Evolutionary conservation across 495 filamentous ascomycete genomes (phyloP), one percentile per base, ranked within the genome.

Genomic region (Bombardia bombarda): DNA sequence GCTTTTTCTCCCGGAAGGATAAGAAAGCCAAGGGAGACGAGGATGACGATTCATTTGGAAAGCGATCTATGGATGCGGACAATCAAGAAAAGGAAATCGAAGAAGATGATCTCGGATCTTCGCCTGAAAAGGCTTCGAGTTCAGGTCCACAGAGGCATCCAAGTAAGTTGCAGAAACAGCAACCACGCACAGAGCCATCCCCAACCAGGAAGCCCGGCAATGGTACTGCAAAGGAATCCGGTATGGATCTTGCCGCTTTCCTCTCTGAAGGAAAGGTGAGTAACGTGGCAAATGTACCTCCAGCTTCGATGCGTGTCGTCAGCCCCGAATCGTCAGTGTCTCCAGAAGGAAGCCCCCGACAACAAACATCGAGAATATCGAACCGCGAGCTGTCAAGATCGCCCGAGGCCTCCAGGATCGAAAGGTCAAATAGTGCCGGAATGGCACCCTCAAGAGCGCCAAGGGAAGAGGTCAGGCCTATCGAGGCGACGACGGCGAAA

Each of bases 1-100:
- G 88, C 31, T 74, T 97, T 52, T 99, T 99, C 74, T 96, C 94
- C 55, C 74, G 87, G 42, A 95, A 93, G 54, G 87, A 95, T 49
- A 95, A 89, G 71, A 96, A 86, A 59, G 68, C 67, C 41, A 84
- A 82, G 50, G 62, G 71, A 32, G 69, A 72, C 7, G 84, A 86
- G 38, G 80, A 86, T 33, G 84, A 84, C 39, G 68, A 74, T 8
- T 83, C 87, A 42, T 65, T 72, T 14, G 79, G 84, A 43, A 86
- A 82, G 58, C 67, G 74, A 34, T 82, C 80, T 0, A 46, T 71
- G 42, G 73, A 75, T 12, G 39, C 47, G 40, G 71, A 70, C 33
- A 42, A 47, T 32, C 50, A 56, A 25, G 69, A 76, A 36, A 63
- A 57, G 26, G 67, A 69, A 4, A 52, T 58, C 17, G 68, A 70